Percentiles rank a stretch among this genome's conserved stretches.
Conservation (phyloP, 805 yeast species). For the Lipomyces orientalis region DNA sequence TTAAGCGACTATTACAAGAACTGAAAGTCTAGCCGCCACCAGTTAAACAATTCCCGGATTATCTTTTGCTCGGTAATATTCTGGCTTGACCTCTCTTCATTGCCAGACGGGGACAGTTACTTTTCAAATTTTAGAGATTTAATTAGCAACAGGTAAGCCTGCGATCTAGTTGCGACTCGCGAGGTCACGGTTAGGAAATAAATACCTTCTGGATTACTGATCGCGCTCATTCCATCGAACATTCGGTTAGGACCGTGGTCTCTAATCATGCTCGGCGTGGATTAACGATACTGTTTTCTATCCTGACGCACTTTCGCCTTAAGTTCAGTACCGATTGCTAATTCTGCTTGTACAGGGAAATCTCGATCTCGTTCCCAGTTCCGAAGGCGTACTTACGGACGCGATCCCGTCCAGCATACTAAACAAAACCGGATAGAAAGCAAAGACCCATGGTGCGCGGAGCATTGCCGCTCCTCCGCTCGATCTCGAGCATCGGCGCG, state of each 20-base stretch:
- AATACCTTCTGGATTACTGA: no score
- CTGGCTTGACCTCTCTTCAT: no score
- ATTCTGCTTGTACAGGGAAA: not conserved
- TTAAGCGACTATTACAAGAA: no score
- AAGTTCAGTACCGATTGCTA: not conserved
- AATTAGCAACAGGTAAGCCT: no score
- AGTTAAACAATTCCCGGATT: no score
- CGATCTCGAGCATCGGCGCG: slow-evolving; percentile 12
- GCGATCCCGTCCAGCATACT: not conserved
- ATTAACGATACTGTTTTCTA: not conserved
- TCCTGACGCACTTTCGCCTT: not conserved
- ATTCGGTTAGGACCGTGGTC: not conserved
- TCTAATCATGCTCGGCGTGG: not conserved
- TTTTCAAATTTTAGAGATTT: no score
- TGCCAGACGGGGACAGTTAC: no score
- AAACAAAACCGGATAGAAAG: not conserved
- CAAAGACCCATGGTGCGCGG: slow-evolving; percentile 17
- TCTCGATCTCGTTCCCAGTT: not conserved
- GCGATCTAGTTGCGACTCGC: no score
- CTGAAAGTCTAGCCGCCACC: no score
- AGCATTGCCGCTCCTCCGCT: slow-evolving; percentile 25
- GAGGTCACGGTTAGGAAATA: no score
- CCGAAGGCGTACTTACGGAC: not conserved
- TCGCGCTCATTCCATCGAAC: no score
- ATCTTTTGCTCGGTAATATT: no score